Conservation (phyloP, 805 yeast species). For the Candida succiphila region DNA sequence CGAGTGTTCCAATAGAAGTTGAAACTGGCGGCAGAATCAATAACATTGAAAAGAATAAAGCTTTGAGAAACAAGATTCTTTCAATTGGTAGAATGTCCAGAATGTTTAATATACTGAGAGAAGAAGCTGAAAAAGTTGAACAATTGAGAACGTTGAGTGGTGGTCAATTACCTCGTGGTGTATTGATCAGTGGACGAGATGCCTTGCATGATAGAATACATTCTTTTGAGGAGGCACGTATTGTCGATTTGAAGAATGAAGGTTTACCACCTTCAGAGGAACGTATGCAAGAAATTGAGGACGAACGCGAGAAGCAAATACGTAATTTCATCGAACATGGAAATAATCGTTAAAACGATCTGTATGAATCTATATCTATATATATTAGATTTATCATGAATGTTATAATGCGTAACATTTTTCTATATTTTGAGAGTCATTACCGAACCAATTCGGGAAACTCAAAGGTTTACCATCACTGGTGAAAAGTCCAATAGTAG, state of each 20-base stretch:
- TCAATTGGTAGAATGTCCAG: slow-evolving; percentile 92
- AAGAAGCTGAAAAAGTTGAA: slow-evolving; percentile 79
- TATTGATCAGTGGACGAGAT: slow-evolving; percentile 73
- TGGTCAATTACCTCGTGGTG: slow-evolving; percentile 79
- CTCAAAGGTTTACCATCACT: slow-evolving; percentile 3
- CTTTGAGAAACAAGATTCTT: slow-evolving; percentile 71
- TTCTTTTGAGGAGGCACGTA: slow-evolving; percentile 75
- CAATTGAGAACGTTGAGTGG: slow-evolving; percentile 65
- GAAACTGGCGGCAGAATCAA: neutral
- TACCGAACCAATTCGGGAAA: slow-evolving; percentile 41
- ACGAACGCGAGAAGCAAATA: slow-evolving; percentile 34
- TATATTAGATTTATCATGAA: slow-evolving; percentile 1
- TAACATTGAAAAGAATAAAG: slow-evolving; percentile 22
- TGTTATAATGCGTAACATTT: slow-evolving; percentile 31
- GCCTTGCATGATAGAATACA: slow-evolving; percentile 61
- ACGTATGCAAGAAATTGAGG: slow-evolving; percentile 37
- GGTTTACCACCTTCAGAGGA: slow-evolving; percentile 75
- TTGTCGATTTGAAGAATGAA: slow-evolving; percentile 76
- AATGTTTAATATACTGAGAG: slow-evolving; percentile 81
- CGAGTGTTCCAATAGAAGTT: neutral
- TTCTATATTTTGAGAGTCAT: slow-evolving; percentile 31
- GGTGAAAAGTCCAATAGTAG: slow-evolving; percentile 9
- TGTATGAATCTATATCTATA: slow-evolving; percentile 6
- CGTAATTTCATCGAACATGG: slow-evolving; percentile 24
- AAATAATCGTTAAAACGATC: too few relatives aligned